phyloP scores from a whole-genome alignment of 2,329 filamentous ascomycete species.

The Trichoderma atrobrunneum region DNA sequence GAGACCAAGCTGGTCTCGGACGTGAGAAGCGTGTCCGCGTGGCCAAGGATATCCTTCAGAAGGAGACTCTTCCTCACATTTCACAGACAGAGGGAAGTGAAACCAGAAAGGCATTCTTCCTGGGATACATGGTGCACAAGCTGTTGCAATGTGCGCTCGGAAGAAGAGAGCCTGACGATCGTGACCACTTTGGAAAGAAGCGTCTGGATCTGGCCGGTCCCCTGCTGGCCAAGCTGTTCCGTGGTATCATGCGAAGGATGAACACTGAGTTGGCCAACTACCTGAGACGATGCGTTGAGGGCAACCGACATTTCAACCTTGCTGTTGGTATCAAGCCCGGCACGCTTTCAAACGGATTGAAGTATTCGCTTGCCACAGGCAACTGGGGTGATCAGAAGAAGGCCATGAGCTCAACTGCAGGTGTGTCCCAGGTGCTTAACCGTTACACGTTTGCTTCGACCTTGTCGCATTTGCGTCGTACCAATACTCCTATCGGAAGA shows the following conservation, averaged over 20 bases:
- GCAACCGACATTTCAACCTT: constrained; percentile 83
- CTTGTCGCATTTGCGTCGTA: constrained; percentile 91
- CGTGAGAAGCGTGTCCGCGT: constrained; percentile 87
- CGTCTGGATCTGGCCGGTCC: constrained; percentile 92
- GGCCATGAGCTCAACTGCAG: constrained; percentile 88
- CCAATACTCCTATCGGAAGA: constrained; percentile 95
- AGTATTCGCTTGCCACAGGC: constrained; percentile 94
- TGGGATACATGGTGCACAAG: constrained; percentile 98
- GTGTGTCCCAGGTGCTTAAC: constrained; percentile 97
- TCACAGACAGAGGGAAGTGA: constrained; percentile 93
- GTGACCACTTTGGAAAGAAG: constrained; percentile 99
- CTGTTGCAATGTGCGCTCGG: constrained; percentile 90
- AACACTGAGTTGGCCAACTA: constrained; percentile 89
- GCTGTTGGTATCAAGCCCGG: constrained; percentile 86
- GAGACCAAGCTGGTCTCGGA: constrained; percentile 58
- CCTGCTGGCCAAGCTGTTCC: constrained; percentile 92
- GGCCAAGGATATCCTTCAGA: constrained; percentile 91
- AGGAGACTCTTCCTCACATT: constrained; percentile 94
- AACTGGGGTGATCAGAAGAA: constrained; percentile 99
- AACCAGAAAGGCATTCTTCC: constrained; percentile 94
- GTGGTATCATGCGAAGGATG: constrained; percentile 84
- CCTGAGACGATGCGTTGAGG: constrained; percentile 88
- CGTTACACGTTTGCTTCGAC: constrained; percentile 97
- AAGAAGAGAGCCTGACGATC: constrained; percentile 89
- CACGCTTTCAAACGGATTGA: constrained; percentile 88